Percentiles rank a stretch among this genome's conserved stretches.
Conservation (phyloP, 2,329 filamentous ascomycete genomes). For the Ceratocystiopsis minuta region DNA sequence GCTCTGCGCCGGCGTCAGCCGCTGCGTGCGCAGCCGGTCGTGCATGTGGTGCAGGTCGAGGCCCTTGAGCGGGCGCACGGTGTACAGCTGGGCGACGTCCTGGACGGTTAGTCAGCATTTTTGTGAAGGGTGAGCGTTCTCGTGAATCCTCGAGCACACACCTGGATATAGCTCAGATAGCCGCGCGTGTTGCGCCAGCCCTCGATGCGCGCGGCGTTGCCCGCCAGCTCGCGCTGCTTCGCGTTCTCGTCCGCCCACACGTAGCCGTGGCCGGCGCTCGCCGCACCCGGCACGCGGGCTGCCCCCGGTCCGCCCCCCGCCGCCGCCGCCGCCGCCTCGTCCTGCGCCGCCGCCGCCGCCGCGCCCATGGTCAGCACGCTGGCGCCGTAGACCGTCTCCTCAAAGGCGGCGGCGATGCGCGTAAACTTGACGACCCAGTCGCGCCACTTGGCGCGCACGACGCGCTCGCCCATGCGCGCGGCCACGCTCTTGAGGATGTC, state of each 20-base stretch:
- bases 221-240: conserved; percentile 72
- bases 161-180: conserved; percentile 90
- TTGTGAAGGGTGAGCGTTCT: no score
- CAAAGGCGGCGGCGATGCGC: conserved; percentile 79
- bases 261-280: conserved; percentile 74
- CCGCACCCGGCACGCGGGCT: no score
- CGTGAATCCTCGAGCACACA: no score
- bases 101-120: no score
- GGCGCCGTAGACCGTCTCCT: conserved; percentile 87
- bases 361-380: conserved; percentile 70
- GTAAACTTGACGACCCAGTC: conserved; percentile 92
- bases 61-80: conserved; percentile 51
- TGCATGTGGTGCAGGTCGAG: conserved; percentile 84
- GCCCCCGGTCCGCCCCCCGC: no score
- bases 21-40: conserved; percentile 70
- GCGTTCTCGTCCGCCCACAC: conserved; percentile 77
- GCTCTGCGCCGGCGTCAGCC: conserved; percentile 56
- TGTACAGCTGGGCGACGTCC: conserved; percentile 49
- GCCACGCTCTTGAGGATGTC: conserved; percentile 70
- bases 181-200: conserved; percentile 91
- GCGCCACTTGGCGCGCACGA: conserved; percentile 80
- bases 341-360: conserved; percentile 13
- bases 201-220: conserved; percentile 83
- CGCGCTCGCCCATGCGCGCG: conserved; percentile 73
- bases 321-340: no score